These are phyloP conservation scores for Heliocybe sulcata DNA, from an alignment of 1,284 basidiomycete species.

Conservation along the genomic window DNA sequence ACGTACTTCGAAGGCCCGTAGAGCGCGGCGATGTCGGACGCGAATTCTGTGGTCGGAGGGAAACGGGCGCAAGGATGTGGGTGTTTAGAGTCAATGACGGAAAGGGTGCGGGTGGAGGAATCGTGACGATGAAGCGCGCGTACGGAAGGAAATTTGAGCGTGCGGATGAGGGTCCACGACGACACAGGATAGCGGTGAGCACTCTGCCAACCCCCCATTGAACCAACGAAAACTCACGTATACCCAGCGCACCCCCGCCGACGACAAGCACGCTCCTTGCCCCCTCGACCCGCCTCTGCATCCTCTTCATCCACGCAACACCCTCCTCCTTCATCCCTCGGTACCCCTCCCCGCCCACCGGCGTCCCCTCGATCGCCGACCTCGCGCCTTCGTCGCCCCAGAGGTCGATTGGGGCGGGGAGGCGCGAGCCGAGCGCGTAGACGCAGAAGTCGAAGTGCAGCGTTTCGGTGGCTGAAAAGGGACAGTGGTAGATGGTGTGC, in stretches of 20 bases:
- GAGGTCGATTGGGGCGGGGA: conserved; percentile 49
- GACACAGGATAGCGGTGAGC: not conserved
- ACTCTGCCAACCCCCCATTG: not conserved
- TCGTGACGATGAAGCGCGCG: too few relatives aligned
- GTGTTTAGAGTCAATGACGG: not conserved
- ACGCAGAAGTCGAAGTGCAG: conserved; percentile 46
- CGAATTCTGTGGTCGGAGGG: conserved; percentile 38
- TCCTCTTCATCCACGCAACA: conserved; percentile 38
- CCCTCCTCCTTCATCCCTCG: conserved; percentile 39
- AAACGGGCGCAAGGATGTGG: too few relatives aligned
- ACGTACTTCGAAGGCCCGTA: conserved; percentile 47
- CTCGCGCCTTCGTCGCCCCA: conserved; percentile 28
- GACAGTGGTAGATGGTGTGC: not conserved
- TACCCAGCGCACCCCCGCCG: conserved; percentile 56
- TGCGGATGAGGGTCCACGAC: too few relatives aligned
- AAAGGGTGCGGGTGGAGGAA: not conserved
- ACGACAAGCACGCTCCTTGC: conserved; percentile 44
- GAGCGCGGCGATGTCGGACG: conserved; percentile 59
- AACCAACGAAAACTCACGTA: conserved; percentile 34
- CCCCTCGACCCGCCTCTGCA: conserved; percentile 34
- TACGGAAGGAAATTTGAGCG: too few relatives aligned
- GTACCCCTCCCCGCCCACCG: not conserved
- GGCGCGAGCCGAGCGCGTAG: conserved; percentile 50
- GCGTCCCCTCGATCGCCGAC: not conserved
- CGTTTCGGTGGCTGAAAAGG: conserved; percentile 16